Percentiles rank a stretch among this genome's conserved stretches.
Conservation (phyloP, 805 yeast species). For the Brettanomyces anomalus region DNA sequence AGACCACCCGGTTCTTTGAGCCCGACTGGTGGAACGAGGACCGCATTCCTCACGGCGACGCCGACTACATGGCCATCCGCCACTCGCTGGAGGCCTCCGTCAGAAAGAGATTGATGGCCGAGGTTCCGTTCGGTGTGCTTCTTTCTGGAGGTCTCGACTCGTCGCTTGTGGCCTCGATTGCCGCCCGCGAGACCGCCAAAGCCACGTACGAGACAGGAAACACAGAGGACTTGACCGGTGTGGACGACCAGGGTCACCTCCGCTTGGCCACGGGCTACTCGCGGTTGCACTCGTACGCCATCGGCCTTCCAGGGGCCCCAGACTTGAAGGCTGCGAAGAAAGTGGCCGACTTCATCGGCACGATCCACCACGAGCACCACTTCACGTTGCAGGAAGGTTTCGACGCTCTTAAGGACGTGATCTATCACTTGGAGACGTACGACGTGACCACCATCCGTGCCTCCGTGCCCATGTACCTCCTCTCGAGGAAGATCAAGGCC, state of each 20-base stretch:
- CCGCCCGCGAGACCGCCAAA: conserved; percentile 88
- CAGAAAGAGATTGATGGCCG: conserved; percentile 98
- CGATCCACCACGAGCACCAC: conserved; percentile 96
- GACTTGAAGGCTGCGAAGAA: conserved; percentile 93
- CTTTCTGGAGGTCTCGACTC: conserved; percentile 97
- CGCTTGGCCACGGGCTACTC: conserved; percentile 61
- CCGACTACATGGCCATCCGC: conserved; percentile 65
- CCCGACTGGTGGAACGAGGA: conserved; percentile 93
- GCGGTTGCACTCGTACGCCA: conserved; percentile 88
- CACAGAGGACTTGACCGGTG: conserved; percentile 74
- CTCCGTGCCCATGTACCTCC: conserved; percentile 96
- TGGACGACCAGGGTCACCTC: conserved; percentile 80
- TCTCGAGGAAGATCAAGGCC: conserved; percentile 95
- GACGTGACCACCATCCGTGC: conserved; percentile 99
- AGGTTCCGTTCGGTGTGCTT: conserved; percentile 97
- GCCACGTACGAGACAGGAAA: conserved; percentile 37
- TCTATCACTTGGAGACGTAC: conserved; percentile 91
- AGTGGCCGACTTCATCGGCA: conserved; percentile 93
- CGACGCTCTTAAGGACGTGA: conserved; percentile 91
- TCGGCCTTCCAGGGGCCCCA: conserved; percentile 97
- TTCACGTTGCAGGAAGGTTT: conserved; percentile 96
- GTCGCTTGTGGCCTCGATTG: conserved; percentile 91
- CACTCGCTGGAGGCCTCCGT: conserved; percentile 87
- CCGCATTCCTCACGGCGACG: conserved; percentile 65
- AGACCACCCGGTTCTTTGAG: conserved; percentile 76